phyloP scores from a whole-genome alignment of 129 eudicot species.

The Silybum marianum region DNA sequence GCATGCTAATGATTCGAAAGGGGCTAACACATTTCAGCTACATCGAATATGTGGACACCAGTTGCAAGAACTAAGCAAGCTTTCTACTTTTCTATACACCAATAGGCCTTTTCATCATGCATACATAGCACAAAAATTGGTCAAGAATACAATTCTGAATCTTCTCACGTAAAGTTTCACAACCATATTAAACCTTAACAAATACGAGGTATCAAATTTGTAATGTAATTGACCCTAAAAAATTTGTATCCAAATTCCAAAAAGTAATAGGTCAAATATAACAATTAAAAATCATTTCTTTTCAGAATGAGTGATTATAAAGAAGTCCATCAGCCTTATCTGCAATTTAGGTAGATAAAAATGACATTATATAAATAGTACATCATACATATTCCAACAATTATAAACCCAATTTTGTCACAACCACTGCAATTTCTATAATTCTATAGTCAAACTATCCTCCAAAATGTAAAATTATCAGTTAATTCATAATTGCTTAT shows the following conservation, averaged over 20 bases:
- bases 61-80: neutral
- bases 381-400: neutral
- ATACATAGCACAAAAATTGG: conserved; percentile 3
- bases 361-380: neutral
- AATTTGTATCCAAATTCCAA: neutral
- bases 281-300: neutral
- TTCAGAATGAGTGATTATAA: neutral
- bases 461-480: neutral
- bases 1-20: neutral
- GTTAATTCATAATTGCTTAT: neutral
- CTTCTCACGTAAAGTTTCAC: neutral
- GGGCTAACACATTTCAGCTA: neutral
- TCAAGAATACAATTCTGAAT: conserved; percentile 6
- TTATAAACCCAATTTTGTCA: neutral
- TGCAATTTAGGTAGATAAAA: neutral
- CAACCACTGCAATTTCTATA: neutral
- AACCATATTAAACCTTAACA: neutral
- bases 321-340: neutral
- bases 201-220: neutral
- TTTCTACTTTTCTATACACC: neutral
- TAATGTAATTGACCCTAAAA: neutral
- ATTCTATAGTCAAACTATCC: neutral
- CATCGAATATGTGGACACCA: neutral
- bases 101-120: neutral
- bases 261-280: neutral